Percentiles rank a stretch among this genome's conserved stretches.
These are phyloP conservation scores for Neonothopanus nambi DNA, from an alignment of 1,284 basidiomycete genomes.

Conservation along the genomic window DNA sequence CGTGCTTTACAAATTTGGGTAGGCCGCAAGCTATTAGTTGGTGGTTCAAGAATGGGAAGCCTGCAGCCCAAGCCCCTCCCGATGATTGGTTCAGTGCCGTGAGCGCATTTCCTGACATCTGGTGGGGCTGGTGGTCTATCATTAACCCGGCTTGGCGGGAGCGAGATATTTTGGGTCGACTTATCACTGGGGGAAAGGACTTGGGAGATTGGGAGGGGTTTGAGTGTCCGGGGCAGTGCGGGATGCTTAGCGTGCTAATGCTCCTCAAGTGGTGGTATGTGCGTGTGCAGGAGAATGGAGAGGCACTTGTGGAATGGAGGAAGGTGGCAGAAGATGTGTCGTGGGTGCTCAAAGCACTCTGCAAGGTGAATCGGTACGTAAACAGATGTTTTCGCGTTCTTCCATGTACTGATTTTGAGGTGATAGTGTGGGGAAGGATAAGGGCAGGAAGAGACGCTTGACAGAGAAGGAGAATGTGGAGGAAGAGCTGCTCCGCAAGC, in stretches of 20 bases:
- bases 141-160: background rate
- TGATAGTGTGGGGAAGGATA: too few species aligned
- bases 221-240: background rate
- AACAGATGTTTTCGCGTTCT: too few species aligned
- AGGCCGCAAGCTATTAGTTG: background rate
- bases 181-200: background rate
- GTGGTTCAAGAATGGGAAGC: background rate
- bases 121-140: background rate
- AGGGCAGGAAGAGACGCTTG: too few species aligned
- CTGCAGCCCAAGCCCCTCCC: background rate
- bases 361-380: too few species aligned
- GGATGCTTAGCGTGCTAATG: background rate
- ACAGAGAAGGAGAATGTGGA: too few species aligned
- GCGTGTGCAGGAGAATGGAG: too few species aligned
- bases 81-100: background rate
- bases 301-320: too few species aligned
- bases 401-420: too few species aligned
- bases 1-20: background rate
- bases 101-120: background rate
- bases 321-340: too few species aligned
- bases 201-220: background rate
- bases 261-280: background rate
- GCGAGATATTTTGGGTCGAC: background rate
- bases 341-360: too few species aligned
- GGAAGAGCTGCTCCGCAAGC: too few species aligned